phyloP scores from a whole-genome alignment of 176 grass and related monocot species.

The Neostapfia colusana region DNA sequence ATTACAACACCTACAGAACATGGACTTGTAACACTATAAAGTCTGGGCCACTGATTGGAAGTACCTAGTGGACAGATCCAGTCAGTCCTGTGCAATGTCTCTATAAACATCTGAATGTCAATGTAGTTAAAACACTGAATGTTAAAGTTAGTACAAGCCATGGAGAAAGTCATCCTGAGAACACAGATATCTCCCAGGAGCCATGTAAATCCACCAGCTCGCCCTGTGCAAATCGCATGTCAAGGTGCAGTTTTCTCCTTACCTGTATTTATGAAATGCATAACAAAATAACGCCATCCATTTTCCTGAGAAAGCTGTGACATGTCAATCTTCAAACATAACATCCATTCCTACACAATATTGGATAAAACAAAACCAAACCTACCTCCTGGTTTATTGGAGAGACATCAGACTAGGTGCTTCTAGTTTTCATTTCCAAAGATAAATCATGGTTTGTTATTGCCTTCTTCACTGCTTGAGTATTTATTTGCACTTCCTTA shows the following conservation, averaged over 20 bases:
- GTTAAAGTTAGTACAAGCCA: neutral
- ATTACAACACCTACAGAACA: constrained; percentile 10
- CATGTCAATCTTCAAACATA: constrained; percentile 16
- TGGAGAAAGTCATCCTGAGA: neutral
- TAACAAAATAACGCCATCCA: neutral
- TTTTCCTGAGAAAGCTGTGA: neutral
- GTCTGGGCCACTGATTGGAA: neutral
- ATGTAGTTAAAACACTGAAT: neutral
- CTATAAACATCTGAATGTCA: neutral
- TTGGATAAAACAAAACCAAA: constrained; percentile 20
- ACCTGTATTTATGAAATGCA: neutral
- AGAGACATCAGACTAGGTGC: constrained; percentile 1
- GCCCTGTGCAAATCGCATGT: constrained; percentile 1
- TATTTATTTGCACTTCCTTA: constrained; percentile 27
- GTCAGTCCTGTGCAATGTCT: neutral
- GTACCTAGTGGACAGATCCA: neutral
- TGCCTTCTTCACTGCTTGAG: constrained; percentile 29
- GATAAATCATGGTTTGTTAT: constrained; percentile 49
- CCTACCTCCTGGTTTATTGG: constrained; percentile 8
- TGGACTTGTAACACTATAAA: neutral
- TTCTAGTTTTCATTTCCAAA: constrained; percentile 4
- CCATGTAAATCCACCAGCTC: constrained; percentile 2
- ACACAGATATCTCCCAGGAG: neutral
- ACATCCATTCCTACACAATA: constrained; percentile 2
- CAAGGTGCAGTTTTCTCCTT: neutral